Conservation (phyloP, 2,329 filamentous ascomycete species). For the Epichloe festucae region DNA sequence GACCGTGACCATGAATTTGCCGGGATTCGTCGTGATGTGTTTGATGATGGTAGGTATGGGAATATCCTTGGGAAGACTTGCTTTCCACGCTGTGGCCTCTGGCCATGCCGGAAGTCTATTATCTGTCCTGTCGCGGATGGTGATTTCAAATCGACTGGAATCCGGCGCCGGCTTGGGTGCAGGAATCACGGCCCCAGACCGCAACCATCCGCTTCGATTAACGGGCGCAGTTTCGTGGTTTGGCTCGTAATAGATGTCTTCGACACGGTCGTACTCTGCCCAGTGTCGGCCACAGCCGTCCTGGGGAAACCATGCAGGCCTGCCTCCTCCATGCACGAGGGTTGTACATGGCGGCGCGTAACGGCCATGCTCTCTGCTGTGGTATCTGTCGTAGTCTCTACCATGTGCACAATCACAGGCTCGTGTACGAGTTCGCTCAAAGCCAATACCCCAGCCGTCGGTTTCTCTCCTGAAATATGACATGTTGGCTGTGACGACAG, state of each 20-base stretch:
- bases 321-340: too few relatives aligned
- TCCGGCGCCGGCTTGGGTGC: background rate
- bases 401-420: background rate
- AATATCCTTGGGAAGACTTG: background rate
- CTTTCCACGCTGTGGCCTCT: background rate
- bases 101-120: background rate
- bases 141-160: background rate
- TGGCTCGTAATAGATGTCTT: background rate
- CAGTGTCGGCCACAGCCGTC: too few relatives aligned
- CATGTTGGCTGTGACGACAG: background rate
- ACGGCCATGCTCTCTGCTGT: background rate
- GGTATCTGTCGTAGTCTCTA: background rate
- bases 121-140: background rate
- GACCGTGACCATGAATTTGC: background rate
- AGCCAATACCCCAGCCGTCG: background rate
- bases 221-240: background rate
- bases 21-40: background rate
- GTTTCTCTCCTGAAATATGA: background rate
- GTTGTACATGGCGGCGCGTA: too few relatives aligned
- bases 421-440: background rate
- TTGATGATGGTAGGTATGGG: background rate
- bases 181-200: background rate
- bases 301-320: too few relatives aligned
- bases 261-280: too few relatives aligned
- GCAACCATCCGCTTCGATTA: background rate